Evolutionary conservation across 495 filamentous ascomycete species (phyloP).

Genomic region (Aspergillus diversus): DNA sequence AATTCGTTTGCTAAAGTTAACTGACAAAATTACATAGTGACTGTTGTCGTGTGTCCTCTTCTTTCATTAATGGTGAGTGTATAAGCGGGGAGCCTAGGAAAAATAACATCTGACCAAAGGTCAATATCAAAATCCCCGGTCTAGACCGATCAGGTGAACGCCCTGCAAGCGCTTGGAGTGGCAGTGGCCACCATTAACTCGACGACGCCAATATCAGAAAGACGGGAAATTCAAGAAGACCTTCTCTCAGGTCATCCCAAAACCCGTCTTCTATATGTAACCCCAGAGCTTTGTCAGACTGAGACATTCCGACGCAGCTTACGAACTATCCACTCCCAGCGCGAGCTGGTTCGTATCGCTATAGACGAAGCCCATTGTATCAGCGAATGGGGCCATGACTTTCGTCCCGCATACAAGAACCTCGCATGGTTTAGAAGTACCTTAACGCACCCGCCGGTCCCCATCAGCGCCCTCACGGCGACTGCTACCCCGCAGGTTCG

Average conservation of each 20-base stretch:
- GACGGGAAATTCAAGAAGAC: conserved; percentile 72
- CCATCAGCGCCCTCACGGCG: conserved; percentile 88
- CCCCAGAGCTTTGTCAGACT: conserved; percentile 82
- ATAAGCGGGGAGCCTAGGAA: neutral
- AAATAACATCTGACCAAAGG: neutral
- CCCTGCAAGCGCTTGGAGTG: conserved; percentile 72
- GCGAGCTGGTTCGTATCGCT: conserved; percentile 81
- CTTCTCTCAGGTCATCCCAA: conserved; percentile 84
- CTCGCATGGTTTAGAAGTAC: conserved; percentile 85
- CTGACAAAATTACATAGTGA: conserved; percentile 57
- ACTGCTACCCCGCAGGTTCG: conserved; percentile 83
- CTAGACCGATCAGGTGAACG: conserved; percentile 88
- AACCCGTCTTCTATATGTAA: conserved; percentile 87
- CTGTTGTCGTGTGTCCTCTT: conserved; percentile 87
- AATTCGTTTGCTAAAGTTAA: neutral
- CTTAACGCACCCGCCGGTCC: conserved; percentile 76
- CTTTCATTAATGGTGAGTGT: conserved; percentile 81
- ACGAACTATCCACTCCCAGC: conserved; percentile 73
- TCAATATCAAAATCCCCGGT: conserved; percentile 5
- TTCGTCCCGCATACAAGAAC: conserved; percentile 86
- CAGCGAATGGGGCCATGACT: conserved; percentile 98
- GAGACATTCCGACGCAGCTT: conserved; percentile 78
- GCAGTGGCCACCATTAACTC: conserved; percentile 86
- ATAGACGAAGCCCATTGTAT: conserved; percentile 98
- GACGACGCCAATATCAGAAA: conserved; percentile 65